A percentile compares a stretch with the other conserved stretches of the same genome.
Evolutionary conservation across 1,284 basidiomycete genomes (phyloP).

Genomic region (Trichosporon sp.): DNA sequence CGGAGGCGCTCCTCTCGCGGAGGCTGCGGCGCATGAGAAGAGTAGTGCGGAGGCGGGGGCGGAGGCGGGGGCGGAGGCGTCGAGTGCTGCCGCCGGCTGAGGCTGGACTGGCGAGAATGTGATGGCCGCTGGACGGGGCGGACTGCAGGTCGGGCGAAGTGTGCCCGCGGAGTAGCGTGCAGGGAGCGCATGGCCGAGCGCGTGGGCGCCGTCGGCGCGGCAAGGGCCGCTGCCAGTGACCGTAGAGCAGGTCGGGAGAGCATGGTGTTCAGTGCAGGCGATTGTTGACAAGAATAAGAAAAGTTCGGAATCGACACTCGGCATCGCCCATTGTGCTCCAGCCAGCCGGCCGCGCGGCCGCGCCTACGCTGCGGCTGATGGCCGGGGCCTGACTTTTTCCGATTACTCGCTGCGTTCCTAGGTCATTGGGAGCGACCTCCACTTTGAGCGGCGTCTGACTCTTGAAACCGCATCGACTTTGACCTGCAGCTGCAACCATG

Average conservation of each 20-base stretch:
- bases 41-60: background rate
- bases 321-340: background rate
- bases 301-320: conserved; percentile 2
- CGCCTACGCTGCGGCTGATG: background rate
- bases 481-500: background rate
- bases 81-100: background rate
- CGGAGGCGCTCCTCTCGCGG: background rate
- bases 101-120: background rate
- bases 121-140: background rate
- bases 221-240: background rate
- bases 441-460: background rate
- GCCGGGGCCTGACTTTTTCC: conserved; percentile 2
- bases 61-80: background rate
- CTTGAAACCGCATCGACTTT: background rate
- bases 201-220: background rate
- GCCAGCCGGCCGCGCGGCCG: background rate
- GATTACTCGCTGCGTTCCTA: background rate
- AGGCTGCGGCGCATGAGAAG: background rate
- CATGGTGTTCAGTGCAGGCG: background rate
- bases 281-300: background rate
- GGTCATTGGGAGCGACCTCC: background rate
- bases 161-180: background rate
- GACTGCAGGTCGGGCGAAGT: background rate
- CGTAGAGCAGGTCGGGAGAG: background rate
- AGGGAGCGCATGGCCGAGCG: background rate